phyloP scores from a whole-genome alignment of 164 flowering plant genomes.

The Echeveria elegans region DNA sequence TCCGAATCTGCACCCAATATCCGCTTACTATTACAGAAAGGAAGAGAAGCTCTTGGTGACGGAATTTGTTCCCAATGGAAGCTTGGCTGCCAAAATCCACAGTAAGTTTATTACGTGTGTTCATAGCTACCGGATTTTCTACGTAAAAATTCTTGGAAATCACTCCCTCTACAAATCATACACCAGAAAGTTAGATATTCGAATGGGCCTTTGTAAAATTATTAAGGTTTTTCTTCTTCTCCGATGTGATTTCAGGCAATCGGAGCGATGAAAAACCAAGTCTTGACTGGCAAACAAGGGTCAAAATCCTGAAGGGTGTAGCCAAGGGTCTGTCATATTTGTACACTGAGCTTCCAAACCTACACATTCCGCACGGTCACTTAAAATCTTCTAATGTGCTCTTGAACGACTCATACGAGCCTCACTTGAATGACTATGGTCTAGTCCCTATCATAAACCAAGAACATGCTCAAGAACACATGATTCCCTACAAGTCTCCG shows the following conservation, averaged over 20 bases:
- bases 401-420: slow-evolving; percentile 27
- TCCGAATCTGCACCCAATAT: slow-evolving; percentile 38
- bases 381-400: slow-evolving; percentile 57
- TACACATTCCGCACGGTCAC: slow-evolving; percentile 46
- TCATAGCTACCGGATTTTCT: too few species aligned
- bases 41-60: slow-evolving; percentile 57
- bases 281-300: slow-evolving; percentile 41
- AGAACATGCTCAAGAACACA: slow-evolving; percentile 32
- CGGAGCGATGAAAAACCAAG: slow-evolving; percentile 13
- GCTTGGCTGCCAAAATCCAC: slow-evolving; percentile 54
- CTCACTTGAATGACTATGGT: slow-evolving; percentile 42
- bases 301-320: slow-evolving; percentile 47
- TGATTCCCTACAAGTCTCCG: slow-evolving; percentile 51
- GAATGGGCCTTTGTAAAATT: not conserved
- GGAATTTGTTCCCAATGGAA: slow-evolving; percentile 32
- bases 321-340: slow-evolving; percentile 39
- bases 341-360: slow-evolving; percentile 38
- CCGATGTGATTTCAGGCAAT: slow-evolving; percentile 18
- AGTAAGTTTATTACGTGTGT: slow-evolving; percentile 31
- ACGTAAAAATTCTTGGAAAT: too few species aligned
- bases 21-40: slow-evolving; percentile 44
- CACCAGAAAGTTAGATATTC: too few species aligned
- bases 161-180: too few species aligned
- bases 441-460: slow-evolving; percentile 33
- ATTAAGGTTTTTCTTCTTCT: too few species aligned